These are phyloP conservation scores for Lipomyces anomalus DNA, from an alignment of 805 yeast genomes.

Conservation along the genomic window DNA sequence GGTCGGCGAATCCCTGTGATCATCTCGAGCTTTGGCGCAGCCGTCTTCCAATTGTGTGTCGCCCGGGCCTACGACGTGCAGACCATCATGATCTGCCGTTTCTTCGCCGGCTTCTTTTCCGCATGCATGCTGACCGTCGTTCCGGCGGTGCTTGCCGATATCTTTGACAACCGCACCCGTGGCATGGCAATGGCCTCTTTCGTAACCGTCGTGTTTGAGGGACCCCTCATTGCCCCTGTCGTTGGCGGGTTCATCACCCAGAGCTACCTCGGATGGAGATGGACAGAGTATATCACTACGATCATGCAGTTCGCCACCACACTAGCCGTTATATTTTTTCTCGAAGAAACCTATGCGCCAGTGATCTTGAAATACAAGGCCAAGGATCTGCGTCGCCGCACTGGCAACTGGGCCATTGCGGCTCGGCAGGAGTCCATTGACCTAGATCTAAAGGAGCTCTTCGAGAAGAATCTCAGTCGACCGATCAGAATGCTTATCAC, in stretches of 20 bases:
- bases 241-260: constrained; percentile 62
- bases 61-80: constrained; percentile 78
- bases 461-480: constrained; percentile 56
- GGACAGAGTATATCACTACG: constrained; percentile 70
- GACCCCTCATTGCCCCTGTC: constrained; percentile 81
- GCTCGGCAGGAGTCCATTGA: constrained; percentile 68
- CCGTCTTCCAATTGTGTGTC: constrained; percentile 60
- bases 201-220: constrained; percentile 65
- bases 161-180: constrained; percentile 58
- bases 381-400: constrained; percentile 51
- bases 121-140: constrained; percentile 82
- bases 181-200: constrained; percentile 73
- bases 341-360: constrained; percentile 69
- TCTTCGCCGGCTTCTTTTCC: constrained; percentile 74
- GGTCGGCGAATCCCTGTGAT: constrained; percentile 55
- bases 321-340: constrained; percentile 40
- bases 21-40: constrained; percentile 51
- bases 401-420: constrained; percentile 78
- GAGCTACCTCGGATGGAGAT: constrained; percentile 71
- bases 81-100: constrained; percentile 69
- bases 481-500: constrained; percentile 61
- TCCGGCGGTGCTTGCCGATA: constrained; percentile 82
- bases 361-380: constrained; percentile 61
- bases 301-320: constrained; percentile 47
- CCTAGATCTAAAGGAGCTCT: constrained; percentile 52